Conservation (phyloP, 495 filamentous ascomycete species). For the Xylaria bambusicola region DNA sequence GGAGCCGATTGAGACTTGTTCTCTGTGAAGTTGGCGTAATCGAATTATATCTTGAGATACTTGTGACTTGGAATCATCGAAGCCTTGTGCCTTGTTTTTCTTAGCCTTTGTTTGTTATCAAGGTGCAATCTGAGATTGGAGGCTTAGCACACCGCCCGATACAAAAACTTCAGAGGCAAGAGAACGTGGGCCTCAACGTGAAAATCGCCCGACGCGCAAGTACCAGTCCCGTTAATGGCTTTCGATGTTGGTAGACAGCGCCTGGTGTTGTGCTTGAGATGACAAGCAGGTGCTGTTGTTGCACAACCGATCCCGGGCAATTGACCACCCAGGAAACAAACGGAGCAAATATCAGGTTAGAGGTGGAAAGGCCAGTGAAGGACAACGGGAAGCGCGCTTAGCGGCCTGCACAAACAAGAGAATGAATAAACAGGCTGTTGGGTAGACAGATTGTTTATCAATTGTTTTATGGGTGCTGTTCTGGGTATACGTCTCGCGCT, state of each 20-base stretch:
- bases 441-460: not conserved
- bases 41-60: not conserved
- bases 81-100: not conserved
- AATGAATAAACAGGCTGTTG: not conserved
- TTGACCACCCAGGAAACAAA: not conserved
- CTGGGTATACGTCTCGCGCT: constrained; percentile 4
- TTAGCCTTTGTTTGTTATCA: constrained; percentile 16
- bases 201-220: no score
- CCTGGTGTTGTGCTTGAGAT: no score
- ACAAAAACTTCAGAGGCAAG: constrained; percentile 23
- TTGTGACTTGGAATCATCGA: not conserved
- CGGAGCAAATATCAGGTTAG: not conserved
- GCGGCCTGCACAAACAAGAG: constrained; percentile 17
- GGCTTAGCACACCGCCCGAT: constrained; percentile 19
- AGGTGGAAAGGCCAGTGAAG: not conserved
- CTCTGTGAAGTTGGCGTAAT: not conserved
- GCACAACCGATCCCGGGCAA: not conserved
- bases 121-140: constrained; percentile 14
- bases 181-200: no score
- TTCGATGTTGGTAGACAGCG: no score
- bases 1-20: not conserved
- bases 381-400: constrained; percentile 14
- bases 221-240: no score
- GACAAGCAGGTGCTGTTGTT: constrained; percentile 9
- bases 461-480: constrained; percentile 9